Evolutionary conservation across 2,329 filamentous ascomycete species (phyloP), one percentile per base, ranked within the genome.

Genomic region (Penicillium sp.): DNA sequence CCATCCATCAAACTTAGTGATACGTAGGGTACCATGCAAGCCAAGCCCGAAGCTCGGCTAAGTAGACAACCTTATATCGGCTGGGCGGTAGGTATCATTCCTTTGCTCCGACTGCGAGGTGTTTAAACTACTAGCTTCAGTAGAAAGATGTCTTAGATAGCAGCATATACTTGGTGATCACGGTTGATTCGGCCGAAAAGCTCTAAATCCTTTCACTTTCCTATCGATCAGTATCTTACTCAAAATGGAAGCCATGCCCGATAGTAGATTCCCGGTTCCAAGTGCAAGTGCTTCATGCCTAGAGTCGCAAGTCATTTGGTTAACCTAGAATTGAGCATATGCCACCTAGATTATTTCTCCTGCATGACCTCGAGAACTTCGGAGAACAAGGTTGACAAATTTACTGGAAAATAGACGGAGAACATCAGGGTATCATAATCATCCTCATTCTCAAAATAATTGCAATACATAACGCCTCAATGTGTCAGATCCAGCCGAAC

Each of bases 391-490:
- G 2, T 33, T 10, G 28, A 28, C 26, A 10, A 33, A 49, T 7
- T 19, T 49, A 49, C 24, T 49, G 9, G 15, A 19, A 35, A 35
- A 9, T 28, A n/a, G 22, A 19, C 7, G 28, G 24, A 54, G 37
- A 22, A 19, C 22, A 42, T 56, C 37, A 58, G 64, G 64, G 64
- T 66, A 66, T 66, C 64, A 60, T 62, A 49, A 64, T 60, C 54
- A 58, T 64, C 60, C 33, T 62, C 54, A 50, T 62, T 65, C 42
- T 37, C 24, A 53, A 54, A 49, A 51, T 40, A 37, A 24, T 38
- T 56, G 33, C 30, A 38, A 53, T 65, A 67, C 63, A 64, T 42
- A 67, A 65, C 63, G 65, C 65, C 65, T 60, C 33, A 26, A 56
- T 56, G 47, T 61, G 33, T 63, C 38, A 56, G 54, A 38, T 40